A percentile compares a stretch with the other conserved stretches of the same genome.
phyloP scores from a whole-genome alignment of 139 green algal species.

The Trebouxia sp. region DNA sequence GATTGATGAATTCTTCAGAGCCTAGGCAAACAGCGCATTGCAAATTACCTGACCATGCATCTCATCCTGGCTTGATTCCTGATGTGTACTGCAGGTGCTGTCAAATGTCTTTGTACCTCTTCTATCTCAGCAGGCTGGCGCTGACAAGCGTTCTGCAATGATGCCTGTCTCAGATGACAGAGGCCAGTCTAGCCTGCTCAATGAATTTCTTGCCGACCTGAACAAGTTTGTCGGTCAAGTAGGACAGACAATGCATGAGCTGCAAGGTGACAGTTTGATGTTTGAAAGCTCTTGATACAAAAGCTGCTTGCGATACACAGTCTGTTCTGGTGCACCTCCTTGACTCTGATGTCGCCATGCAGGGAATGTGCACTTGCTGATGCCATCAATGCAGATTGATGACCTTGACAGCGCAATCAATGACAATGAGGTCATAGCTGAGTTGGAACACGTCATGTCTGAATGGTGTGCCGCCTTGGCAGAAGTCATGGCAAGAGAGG shows the following conservation, averaged over 20 bases:
- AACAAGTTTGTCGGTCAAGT: constrained; percentile 33
- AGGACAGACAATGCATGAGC: constrained; percentile 16
- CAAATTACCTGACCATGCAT: no score
- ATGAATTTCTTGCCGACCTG: constrained; percentile 21
- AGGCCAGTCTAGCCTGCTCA: neutral
- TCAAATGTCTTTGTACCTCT: constrained; percentile 27
- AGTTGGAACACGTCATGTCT: constrained; percentile 20
- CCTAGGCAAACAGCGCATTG: no score
- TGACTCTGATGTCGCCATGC: neutral
- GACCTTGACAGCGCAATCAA: constrained; percentile 1
- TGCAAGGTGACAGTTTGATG: neutral
- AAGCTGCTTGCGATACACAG: neutral
- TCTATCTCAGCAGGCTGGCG: neutral
- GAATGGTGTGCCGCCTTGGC: constrained; percentile 4
- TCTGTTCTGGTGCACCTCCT: neutral
- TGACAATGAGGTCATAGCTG: constrained; percentile 3
- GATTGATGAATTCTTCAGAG: no score
- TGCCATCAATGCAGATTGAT: constrained; percentile 10
- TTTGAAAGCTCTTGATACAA: neutral
- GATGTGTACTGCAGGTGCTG: constrained; percentile 32
- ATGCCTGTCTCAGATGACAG: neutral
- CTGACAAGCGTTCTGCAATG: neutral
- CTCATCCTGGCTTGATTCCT: no score
- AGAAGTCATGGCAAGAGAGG: constrained; percentile 21
- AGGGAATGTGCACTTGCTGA: constrained; percentile 21